phyloP scores from a whole-genome alignment of 78 protist genomes.

The Dictyostelium purpureum region DNA sequence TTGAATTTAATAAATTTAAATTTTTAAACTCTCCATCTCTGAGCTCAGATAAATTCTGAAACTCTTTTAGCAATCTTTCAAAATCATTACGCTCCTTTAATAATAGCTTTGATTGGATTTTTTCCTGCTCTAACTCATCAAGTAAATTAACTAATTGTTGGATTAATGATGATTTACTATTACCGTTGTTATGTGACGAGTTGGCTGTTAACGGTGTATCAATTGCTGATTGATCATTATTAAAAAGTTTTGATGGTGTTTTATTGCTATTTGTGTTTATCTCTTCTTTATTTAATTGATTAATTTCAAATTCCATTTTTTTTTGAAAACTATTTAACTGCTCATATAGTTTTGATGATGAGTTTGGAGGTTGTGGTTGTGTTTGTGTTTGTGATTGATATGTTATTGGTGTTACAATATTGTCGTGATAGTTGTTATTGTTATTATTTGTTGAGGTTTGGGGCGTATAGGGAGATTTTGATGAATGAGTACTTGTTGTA shows the following conservation, averaged over 20 bases:
- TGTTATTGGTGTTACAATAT: not conserved
- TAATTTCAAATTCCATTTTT: not conserved
- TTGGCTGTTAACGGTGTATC: not conserved
- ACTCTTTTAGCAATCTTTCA: conserved; percentile 2
- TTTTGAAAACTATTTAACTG: not conserved
- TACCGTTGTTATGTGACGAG: not conserved
- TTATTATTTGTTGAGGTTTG: not conserved
- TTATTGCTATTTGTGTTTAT: not conserved
- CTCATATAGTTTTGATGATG: not conserved
- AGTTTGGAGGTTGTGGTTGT: not conserved
- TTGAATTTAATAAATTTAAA: not conserved
- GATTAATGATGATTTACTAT: not conserved
- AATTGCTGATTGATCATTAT: not conserved
- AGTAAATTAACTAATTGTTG: not conserved
- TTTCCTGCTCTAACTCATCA: conserved; percentile 18
- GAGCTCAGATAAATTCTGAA: not conserved
- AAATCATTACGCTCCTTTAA: not conserved
- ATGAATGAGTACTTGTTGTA: not conserved
- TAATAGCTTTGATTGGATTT: not conserved
- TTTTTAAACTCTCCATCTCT: not conserved
- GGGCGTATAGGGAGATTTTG: not conserved
- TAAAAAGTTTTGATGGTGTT: not conserved
- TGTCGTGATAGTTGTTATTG: not conserved
- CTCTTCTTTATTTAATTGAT: not conserved
- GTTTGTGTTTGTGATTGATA: not conserved